phyloP scores from a whole-genome alignment of 371 early-diverging fungal species.

The Catenaria anguillulae region DNA sequence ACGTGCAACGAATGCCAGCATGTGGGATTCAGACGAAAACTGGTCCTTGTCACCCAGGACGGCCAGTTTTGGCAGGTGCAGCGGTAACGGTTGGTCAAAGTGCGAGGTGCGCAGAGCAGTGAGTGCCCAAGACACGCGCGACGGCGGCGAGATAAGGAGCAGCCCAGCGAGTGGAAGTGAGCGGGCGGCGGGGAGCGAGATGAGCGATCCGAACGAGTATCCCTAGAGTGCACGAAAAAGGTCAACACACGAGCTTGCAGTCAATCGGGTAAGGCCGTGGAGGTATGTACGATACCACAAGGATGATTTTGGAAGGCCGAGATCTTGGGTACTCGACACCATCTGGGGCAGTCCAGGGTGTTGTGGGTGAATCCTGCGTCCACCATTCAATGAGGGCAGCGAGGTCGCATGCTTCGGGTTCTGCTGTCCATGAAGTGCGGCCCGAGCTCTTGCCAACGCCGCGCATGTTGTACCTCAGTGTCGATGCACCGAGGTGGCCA shows the following conservation, averaged over 20 bases:
- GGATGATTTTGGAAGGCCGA: neutral
- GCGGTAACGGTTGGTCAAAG: neutral
- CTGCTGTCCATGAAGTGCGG: constrained; percentile 4
- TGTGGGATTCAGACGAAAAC: neutral
- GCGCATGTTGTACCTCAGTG: constrained; percentile 7
- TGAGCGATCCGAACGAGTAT: neutral
- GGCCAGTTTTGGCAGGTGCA: neutral
- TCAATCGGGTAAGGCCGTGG: too few relatives aligned
- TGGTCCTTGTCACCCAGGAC: constrained; percentile 4
- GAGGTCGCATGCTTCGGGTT: constrained; percentile 3
- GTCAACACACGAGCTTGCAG: too few relatives aligned
- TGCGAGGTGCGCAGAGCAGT: neutral
- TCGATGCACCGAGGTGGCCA: neutral
- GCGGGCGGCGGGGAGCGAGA: neutral
- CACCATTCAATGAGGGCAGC: constrained; percentile 3
- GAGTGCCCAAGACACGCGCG: neutral
- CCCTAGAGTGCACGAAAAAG: neutral
- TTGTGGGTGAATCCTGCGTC: neutral
- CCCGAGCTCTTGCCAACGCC: constrained; percentile 3
- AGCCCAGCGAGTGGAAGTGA: neutral
- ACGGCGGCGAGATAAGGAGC: neutral
- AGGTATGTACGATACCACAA: too few relatives aligned
- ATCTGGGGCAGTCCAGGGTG: neutral
- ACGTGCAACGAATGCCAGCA: neutral
- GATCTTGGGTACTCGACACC: neutral